Evolutionary conservation across 139 green algal genomes (phyloP).

Genomic region (Penium margaritaceum): DNA sequence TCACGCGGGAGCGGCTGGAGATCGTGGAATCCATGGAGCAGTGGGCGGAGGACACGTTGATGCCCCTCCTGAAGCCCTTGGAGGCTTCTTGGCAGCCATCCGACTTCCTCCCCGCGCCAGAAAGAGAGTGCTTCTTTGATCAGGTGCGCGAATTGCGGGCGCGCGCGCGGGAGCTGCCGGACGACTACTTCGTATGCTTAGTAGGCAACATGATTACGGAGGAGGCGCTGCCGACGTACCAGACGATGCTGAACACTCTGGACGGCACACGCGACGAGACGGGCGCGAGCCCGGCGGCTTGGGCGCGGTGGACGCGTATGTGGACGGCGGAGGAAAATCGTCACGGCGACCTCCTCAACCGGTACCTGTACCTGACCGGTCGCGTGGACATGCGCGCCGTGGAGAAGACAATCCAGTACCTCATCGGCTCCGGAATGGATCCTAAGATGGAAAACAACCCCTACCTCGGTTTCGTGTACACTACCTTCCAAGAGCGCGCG

Average conservation of each 20-base stretch:
- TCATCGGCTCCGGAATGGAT: constrained; percentile 87
- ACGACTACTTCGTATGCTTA: constrained; percentile 91
- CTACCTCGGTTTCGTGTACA: constrained; percentile 97
- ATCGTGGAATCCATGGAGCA: constrained; percentile 57
- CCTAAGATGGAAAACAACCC: constrained; percentile 90
- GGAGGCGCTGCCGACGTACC: constrained; percentile 99
- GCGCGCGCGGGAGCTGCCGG: constrained; percentile 69
- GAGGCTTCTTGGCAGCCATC: constrained; percentile 88
- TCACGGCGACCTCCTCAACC: constrained; percentile 96
- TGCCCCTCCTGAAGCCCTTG: constrained; percentile 69
- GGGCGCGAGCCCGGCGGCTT: constrained; percentile 71
- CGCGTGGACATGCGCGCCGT: constrained; percentile 57
- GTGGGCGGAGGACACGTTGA: constrained; percentile 62
- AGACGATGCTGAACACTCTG: constrained; percentile 99
- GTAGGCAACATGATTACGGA: constrained; percentile 94
- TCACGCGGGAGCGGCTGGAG: constrained; percentile 62
- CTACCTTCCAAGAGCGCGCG: constrained; percentile 78
- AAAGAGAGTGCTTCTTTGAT: constrained; percentile 80
- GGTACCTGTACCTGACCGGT: constrained; percentile 76
- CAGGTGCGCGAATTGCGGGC: constrained; percentile 75
- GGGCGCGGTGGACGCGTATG: constrained; percentile 67
- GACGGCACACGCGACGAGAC: constrained; percentile 90
- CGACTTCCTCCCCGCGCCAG: constrained; percentile 88
- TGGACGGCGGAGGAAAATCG: constrained; percentile 92
- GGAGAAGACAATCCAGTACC: constrained; percentile 95